A percentile compares a stretch with the other conserved stretches of the same genome.
Evolutionary conservation across 306 rosid genomes (phyloP).

Genomic region (cucumber (Cucumis sativus)): DNA sequence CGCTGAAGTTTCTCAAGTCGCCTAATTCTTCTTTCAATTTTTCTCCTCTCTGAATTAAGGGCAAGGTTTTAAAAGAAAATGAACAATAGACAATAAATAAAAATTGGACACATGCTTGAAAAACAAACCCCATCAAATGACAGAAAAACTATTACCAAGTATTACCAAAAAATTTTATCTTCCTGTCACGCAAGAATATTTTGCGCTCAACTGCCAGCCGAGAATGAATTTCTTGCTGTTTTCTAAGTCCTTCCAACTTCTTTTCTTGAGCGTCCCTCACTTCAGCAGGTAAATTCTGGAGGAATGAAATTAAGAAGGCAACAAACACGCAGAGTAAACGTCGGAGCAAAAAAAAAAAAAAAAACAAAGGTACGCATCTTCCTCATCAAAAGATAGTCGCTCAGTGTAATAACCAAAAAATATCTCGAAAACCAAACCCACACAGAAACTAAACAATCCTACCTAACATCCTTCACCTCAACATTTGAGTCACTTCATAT

Average conservation of each 20-base stretch:
- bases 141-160: slow-evolving; percentile 1
- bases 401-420: background rate
- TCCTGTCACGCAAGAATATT: slow-evolving; percentile 64
- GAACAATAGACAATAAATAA: background rate
- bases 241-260: slow-evolving; percentile 67
- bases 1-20: slow-evolving; percentile 83
- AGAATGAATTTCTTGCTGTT: slow-evolving; percentile 84
- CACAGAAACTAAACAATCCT: no score
- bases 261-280: slow-evolving; percentile 63
- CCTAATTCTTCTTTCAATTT: slow-evolving; percentile 78
- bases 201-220: slow-evolving; percentile 80
- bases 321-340: background rate
- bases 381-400: background rate
- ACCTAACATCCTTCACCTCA: background rate
- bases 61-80: background rate
- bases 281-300: slow-evolving; percentile 56
- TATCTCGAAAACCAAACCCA: background rate
- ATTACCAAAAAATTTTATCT: slow-evolving; percentile 85
- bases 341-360: background rate
- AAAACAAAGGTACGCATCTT: background rate
- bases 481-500: background rate
- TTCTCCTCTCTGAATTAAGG: slow-evolving; percentile 61
- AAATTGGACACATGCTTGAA: background rate
- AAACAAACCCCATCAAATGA: background rate
- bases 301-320: background rate